A percentile compares a stretch with the other conserved stretches of the same genome.
Evolutionary conservation across 495 filamentous ascomycete species (phyloP).

Genomic region (Cryomyces antarcticus): DNA sequence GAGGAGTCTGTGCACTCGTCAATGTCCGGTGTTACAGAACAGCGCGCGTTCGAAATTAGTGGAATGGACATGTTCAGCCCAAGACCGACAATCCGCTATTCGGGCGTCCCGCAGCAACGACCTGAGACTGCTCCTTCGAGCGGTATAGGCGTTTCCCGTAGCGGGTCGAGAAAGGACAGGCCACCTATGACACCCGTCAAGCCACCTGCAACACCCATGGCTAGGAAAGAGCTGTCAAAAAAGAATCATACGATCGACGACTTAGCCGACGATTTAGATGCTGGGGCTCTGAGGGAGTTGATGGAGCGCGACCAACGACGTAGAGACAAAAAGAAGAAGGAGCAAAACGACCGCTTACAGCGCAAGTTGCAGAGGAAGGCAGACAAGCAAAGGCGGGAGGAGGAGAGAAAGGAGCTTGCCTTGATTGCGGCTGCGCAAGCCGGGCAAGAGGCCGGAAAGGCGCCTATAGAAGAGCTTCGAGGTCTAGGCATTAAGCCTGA

Average conservation of each 20-base stretch:
- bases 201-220: constrained; percentile 29
- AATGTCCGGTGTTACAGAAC: constrained; percentile 47
- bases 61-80: constrained; percentile 60
- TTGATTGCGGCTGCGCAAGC: too few relatives aligned
- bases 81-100: constrained; percentile 56
- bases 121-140: neutral
- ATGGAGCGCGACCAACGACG: constrained; percentile 71
- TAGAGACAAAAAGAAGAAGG: constrained; percentile 47
- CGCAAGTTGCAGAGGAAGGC: constrained; percentile 45
- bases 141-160: neutral
- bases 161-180: neutral
- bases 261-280: constrained; percentile 62
- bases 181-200: constrained; percentile 2
- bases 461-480: neutral
- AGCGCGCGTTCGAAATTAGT: constrained; percentile 50
- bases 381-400: constrained; percentile 38
- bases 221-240: constrained; percentile 43
- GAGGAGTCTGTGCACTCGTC: constrained; percentile 55
- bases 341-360: constrained; percentile 50
- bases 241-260: constrained; percentile 57
- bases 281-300: constrained; percentile 57
- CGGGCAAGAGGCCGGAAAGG: neutral
- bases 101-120: constrained; percentile 35
- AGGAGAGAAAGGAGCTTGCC: constrained; percentile 18
- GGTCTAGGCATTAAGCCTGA: constrained; percentile 6